Evolutionary conservation across 345 rosid species (phyloP), one percentile per base, ranked within the genome.

Genomic region (Citrus reticulata): DNA sequence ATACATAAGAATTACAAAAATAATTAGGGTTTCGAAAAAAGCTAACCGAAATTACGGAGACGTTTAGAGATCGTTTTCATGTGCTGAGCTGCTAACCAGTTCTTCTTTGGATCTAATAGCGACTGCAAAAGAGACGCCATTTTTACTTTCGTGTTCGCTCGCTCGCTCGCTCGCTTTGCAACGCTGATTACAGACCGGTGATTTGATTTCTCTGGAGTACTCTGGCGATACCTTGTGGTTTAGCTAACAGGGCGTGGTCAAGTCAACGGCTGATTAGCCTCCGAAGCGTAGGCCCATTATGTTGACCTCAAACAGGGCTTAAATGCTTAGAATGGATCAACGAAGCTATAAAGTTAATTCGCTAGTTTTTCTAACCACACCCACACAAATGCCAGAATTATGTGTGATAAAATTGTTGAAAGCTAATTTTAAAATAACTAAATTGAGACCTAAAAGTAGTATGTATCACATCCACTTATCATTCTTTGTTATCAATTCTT

Each of bases 41-140:
- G 35, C 74, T 13, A 64, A 93, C 98, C 98, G 78, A 87, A 91
- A 70, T 24, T 85, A 68, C 89, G 88, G 54, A 95, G 98, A 82
- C 98, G 97, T 17, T 70, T 81, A 57, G 93, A 81, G 69, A 95
- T 1, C 20, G 95, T 2, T 66, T 93, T 92, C 98, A 85, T 90
- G 87, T 95, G 98, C 80, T 78, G 58, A 24, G 90, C 90, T 11
- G 94, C 97, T n/a, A 93, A 14, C 88, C 88, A 85, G 86, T 83
- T 93, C 90, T 87, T 95, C 81, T 72, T 90, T 25, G 98, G 99
- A 88, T 93, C 90, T 6, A 89, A 0, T 1, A 93, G 27, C 11
- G 86, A 73, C 71, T 83, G 85, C 74, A 88, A 70, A 73, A 90
- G 76, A 77, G 93, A 87, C 78, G 90, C 37, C 93, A 88, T 90